Base-by-base conservation (phyloP, 208 protist species). In the Leishmania lainsoni region DNA sequence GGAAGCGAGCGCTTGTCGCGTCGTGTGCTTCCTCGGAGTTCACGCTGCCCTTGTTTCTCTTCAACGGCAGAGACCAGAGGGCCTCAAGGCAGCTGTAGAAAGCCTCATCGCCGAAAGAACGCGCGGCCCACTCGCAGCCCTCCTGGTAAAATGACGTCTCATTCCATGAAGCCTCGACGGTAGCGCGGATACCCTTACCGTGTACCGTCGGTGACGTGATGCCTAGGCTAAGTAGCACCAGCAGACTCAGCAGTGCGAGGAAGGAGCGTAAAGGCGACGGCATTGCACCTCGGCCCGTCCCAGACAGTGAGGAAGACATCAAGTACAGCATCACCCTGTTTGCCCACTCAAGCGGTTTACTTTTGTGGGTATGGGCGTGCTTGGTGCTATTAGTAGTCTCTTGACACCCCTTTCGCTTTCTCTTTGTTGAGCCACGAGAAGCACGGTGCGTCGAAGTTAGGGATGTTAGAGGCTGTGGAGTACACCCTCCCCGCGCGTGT, bases 131-230 rank as follows among this genome's bases (percentile, higher is more conserved):
- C 70, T 95, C 92, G 80, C 92, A 95, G 14, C 87, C 90, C 71
- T 95, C 92, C 58, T 93, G 90, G 42, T 93, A 68, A 5, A 93
- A 73, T 5, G 89, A 73, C 3, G 90, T 95, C 49, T 95, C 92
- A 8, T 79, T 92, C 92, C 92, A 95, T 32, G 88, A 86, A 1
- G 92, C 89, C 73, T 88, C 83, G 52, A 95, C 63, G 45, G 75
- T 86, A 26, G 87, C 87, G 32, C 86, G 78, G 52, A 93, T 84
- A 35, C 86, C 89, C 75, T 90, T 93, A 10, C 66, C 87, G 0
- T 73, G 42, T 2, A 45, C 35, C 17, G 5, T 39, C 17, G 75
- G 51, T 14, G 77, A 3, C 17, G 58, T 45, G 17, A 10, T 26
- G 8, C 72, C 29, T 5, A 88, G 63, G 2, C 76, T 32, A 10